phyloP scores from a whole-genome alignment of 176 grass and related monocot genomes.

The Triticum urartu region DNA sequence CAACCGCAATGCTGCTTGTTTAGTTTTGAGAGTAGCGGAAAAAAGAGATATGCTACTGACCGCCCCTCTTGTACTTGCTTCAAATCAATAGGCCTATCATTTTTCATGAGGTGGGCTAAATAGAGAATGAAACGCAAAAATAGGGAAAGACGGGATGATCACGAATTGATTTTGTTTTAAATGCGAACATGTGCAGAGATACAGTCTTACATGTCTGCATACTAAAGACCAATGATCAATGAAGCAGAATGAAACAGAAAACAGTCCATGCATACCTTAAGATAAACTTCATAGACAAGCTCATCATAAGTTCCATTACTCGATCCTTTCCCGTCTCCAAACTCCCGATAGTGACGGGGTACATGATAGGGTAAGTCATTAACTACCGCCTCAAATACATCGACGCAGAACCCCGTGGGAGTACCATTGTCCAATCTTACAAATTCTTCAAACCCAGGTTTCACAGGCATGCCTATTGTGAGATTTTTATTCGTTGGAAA shows the following conservation, averaged over 20 bases:
- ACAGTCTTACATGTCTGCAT: background rate
- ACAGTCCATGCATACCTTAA: slow-evolving; percentile 38
- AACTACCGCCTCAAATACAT: slow-evolving; percentile 60
- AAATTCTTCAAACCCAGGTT: slow-evolving; percentile 52
- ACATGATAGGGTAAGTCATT: slow-evolving; percentile 29
- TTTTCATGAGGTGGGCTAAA: background rate
- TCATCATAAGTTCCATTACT: slow-evolving; percentile 67
- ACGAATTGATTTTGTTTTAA: background rate
- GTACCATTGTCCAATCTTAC: background rate
- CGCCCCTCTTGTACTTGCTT: background rate
- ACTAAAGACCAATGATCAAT: background rate
- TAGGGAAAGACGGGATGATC: background rate
- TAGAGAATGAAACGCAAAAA: background rate
- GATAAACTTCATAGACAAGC: slow-evolving; percentile 67
- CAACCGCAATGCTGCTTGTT: too few relatives aligned
- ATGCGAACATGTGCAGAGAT: background rate
- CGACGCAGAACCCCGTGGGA: slow-evolving; percentile 34
- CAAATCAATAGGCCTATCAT: background rate
- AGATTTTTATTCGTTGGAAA: slow-evolving; percentile 43
- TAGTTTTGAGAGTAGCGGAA: background rate
- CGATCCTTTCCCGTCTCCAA: slow-evolving; percentile 25
- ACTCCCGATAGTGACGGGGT: background rate
- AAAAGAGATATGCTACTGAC: background rate
- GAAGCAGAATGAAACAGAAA: slow-evolving; percentile 1
- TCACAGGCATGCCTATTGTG: slow-evolving; percentile 56